Base-by-base conservation (phyloP, 208 protist genomes). In the Trypanosoma mega region DNA sequence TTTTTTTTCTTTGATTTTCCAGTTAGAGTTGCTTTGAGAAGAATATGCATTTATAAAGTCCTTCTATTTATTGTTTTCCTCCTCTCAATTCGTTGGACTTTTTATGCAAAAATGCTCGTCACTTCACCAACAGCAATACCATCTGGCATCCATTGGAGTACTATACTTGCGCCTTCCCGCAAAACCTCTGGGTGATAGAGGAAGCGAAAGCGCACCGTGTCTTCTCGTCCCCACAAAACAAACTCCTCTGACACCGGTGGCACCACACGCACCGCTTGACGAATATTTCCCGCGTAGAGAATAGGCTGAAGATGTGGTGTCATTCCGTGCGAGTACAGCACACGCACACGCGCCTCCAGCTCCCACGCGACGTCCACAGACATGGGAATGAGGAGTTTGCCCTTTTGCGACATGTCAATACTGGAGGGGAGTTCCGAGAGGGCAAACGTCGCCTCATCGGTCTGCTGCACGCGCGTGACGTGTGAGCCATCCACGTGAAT, bases 401-500 rank as follows among this genome's bases (percentile, higher is more conserved):
- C 87, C 51, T 90, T 91, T 55, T 74, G 72, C 20, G 74, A 39
- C 21, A 90, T 60, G 24, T 82, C 77, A 2, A 94, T 72, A 41
- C 37, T 56, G 3, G 26, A 44, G 5, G 87, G 87, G 21, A 94
- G 63, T 4, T 90, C 84, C 36, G 94, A 88, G 3, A 98, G 63
- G 1, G 96, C 97, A 79, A 98, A 90, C 1, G 81, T 91, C 18
- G 87, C 93, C 39, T 94, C 87, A 52, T 96, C 85, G n/a, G 86
- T 82, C 3, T 81, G 74, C 59, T 71, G 63, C 2, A 92, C 97
- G 39, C 76, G 52, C 55, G 89, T 96, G 1, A 98, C 93, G 49
- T 96, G 85, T 14, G 82, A 70, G 41, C 96, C 79, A 26, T 97
- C 92, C 29, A 97, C 82, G 52, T 98, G 97, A 51, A 99, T 97